Evolutionary conservation across 352 stramenopile species (phyloP), one percentile per base, ranked within the genome.

Genomic region (Pythium brassicae): DNA sequence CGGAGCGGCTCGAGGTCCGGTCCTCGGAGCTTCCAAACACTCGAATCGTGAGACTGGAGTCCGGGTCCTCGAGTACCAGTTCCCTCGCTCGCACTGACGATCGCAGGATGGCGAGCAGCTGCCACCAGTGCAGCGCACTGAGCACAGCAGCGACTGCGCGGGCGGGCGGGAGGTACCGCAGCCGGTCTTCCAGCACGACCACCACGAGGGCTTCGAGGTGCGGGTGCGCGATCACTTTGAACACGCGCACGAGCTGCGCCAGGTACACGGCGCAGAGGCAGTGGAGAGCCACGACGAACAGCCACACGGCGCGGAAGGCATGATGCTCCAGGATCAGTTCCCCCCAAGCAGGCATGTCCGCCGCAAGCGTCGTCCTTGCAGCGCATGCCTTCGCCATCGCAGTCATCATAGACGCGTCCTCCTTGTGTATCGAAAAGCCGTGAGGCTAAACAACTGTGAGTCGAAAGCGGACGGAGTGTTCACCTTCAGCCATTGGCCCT

Each of bases 241-340:
- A 48, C 0, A 55, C n/a, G 12, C 39, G 25, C 4, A 34, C 23
- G 4, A 40, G 9, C 3, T 52, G 34, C 10, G 46, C 48, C 15
- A 60, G 46, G 54, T 34, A 60, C 44, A 49, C 32, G 40, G 46
- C 54, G n/a, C 54, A 61, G 19, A 54, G 19, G 3, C 9, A 14
- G 15, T 61, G 54, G 3, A 61, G 46, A 22, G 17, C 37, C 12
- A 54, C 54, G 45, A 55, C 12, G 2, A 17, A n/a, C 11, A 27
- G 23, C 54, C 54, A 61, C 7, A 26, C 46, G 20, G 22, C 46
- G 10, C 26, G 20, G 40, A 57, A 57, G 22, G 14, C 22, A 27
- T 22, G 1, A 47, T n/a, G 37, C 1, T 15, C 9, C 35, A 53
- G 29, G 32, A 3, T 3, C 32, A 37, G 11, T 61, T 35, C 11